Base-by-base conservation (phyloP, 345 rosid species). In the Limnanthes douglasii region DNA sequence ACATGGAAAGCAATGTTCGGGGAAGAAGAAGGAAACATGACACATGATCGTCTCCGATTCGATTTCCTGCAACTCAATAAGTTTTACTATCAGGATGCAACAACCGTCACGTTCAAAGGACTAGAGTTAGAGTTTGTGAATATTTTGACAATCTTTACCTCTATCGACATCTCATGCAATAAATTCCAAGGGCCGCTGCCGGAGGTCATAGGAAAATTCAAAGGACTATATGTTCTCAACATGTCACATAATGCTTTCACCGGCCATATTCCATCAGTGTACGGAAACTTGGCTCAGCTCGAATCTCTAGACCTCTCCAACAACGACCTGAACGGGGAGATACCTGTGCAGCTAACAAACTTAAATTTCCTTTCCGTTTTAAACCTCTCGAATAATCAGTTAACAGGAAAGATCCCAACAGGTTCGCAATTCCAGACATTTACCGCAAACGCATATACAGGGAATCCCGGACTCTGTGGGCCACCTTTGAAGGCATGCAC, bases 21-120 rank as follows among this genome's bases (percentile, higher is more conserved):
- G 24, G 24, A 3, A 3, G 24, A 21, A 21, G 24, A 21, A 3
- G 4, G 7, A 3, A 3, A n/a, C n/a, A n/a, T 21, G n/a, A n/a
- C n/a, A n/a, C n/a, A n/a, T n/a, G n/a, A n/a, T n/a, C n/a, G n/a
- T n/a, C n/a, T n/a, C n/a, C n/a, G n/a, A 7, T 21, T 21, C 4
- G 7, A 21, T 3, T 21, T 3, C 24, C 4, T 21, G 24, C 4
- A 21, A 21, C 4, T 3, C 4, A 12, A 37, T 29, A 8, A 6
- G 7, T 14, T 4, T 7, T 21, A 21, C 25, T 0, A 2, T 39
- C 26, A 23, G 4, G 2, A 62, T 30, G 15, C 48, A 1, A 21
- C 68, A 25, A 60, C 60, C 1, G 59, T 76, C 3, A 72, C 66
- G 12, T 1, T 16, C 54, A 76, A 69, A 47, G 78, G 78, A 11